phyloP scores from a whole-genome alignment of 2,329 filamentous ascomycete genomes.

The Zymoseptoria crescenta region DNA sequence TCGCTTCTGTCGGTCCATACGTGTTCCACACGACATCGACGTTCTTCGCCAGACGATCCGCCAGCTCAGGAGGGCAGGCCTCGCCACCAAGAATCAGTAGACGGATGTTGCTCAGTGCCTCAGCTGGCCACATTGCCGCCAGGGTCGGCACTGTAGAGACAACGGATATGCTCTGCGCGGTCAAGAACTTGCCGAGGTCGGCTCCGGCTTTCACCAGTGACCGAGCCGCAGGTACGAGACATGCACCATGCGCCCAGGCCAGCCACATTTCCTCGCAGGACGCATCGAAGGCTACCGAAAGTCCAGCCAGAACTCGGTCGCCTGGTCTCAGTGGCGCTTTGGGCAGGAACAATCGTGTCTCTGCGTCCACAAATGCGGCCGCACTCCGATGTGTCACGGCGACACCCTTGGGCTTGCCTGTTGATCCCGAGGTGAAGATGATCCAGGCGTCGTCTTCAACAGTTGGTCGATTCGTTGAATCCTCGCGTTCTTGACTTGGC shows the following conservation, averaged over 20 bases:
- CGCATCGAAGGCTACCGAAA: constrained; percentile 21
- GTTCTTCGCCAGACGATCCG: constrained; percentile 14
- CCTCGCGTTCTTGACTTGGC: background rate
- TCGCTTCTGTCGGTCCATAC: constrained; percentile 20
- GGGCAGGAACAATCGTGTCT: constrained; percentile 1
- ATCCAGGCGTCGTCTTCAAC: background rate
- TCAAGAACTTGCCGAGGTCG: constrained; percentile 13
- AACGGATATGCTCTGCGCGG: constrained; percentile 12
- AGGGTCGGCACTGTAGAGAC: constrained; percentile 20
- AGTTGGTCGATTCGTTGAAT: background rate
- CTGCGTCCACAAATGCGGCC: background rate
- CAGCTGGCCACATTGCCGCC: constrained; percentile 12
- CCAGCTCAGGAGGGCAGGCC: constrained; percentile 14
- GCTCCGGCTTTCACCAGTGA: constrained; percentile 14
- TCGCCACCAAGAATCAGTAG: constrained; percentile 20
- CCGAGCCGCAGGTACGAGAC: constrained; percentile 17
- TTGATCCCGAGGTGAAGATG: background rate
- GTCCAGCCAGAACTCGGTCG: constrained; percentile 18
- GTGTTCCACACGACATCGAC: constrained; percentile 18
- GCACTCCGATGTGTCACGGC: constrained; percentile 4
- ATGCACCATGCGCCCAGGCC: constrained; percentile 17
- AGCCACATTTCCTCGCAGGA: constrained; percentile 23
- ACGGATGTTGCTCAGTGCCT: constrained; percentile 9
- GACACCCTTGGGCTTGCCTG: background rate
- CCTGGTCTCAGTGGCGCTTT: constrained; percentile 7